Conservation (phyloP, 169 alveolate species). For the Plasmodium chabaudi region DNA sequence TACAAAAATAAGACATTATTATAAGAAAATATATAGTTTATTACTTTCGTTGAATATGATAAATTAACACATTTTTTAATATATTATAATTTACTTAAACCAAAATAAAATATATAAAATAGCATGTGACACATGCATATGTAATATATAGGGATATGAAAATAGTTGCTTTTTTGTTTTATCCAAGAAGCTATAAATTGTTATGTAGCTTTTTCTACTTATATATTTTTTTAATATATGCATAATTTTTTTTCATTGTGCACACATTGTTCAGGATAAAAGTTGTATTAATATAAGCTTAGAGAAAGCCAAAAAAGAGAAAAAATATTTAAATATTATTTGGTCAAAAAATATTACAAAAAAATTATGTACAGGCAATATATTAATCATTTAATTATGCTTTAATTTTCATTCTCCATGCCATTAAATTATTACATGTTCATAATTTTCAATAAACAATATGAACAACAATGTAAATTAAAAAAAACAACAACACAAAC, state of each 20-base stretch:
- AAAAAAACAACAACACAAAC: not conserved
- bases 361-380: constrained; percentile 7
- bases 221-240: constrained; percentile 21
- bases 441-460: constrained; percentile 16
- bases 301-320: constrained; percentile 24
- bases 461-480: constrained; percentile 11
- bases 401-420: not conserved
- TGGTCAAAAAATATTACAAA: not conserved
- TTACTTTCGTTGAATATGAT: not conserved
- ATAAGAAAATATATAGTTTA: not conserved
- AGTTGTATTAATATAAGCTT: not conserved
- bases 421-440: constrained; percentile 12
- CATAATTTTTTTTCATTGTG: constrained; percentile 24
- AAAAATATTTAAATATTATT: not conserved
- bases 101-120: not conserved
- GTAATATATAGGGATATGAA: too few species aligned
- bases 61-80: constrained; percentile 1
- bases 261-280: constrained; percentile 47
- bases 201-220: not conserved
- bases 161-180: too few species aligned
- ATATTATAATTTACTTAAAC: not conserved
- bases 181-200: not conserved
- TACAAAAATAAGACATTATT: not conserved
- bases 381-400: not conserved
- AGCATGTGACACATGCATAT: not conserved